Base-by-base conservation (phyloP, 257 asterid species). In the Jacaranda mimosifolia region DNA sequence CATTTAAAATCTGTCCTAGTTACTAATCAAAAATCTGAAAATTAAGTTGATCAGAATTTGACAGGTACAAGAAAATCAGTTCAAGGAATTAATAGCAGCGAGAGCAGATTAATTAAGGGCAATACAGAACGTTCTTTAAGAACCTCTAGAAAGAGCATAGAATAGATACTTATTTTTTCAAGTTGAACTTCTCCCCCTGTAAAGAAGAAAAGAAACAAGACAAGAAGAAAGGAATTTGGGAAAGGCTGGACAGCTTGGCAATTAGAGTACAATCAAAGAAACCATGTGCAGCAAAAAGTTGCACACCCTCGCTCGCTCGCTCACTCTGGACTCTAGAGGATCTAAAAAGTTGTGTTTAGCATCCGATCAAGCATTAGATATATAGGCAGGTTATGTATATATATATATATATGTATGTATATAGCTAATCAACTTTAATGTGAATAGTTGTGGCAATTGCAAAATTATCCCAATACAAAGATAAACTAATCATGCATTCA, bases 201-300 rank as follows among this genome's bases (percentile, higher is more conserved):
- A 55, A 63, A 75, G 65, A 38, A 19, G 21, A 26, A 68, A 69
- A 69, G 62, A 65, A 35, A 62, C 1, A 15, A 42, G 35, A 42
- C 14, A 42, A 39, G 53, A 71, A 73, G 70, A 52, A 75, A 75
- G 55, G 79, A 75, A 75, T 75, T 51, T 19, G 65, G 40, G 6
- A 75, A 55, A 76, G 59, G 49, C n/a, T 9, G 18, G 36, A 39
- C 15, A 26, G 68, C 60, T 6, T 13, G 12, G 77, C 38, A 53
- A 68, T 32, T 68, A 15, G 81, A 57, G 75, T 68, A 17, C 63
- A 42, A 63, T 63, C 72, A 49, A 74, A 63, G 79, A 74, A 32
- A 63, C 2, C 32, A 26, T 26, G 53, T 35, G 53, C 42, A 32
- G 15, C 70, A 10, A 74, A 60, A 63, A 59, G 77, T 43, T 40